Base-by-base conservation (phyloP, 371 early-diverging fungal genomes). In the Sporodiniella umbellata region DNA sequence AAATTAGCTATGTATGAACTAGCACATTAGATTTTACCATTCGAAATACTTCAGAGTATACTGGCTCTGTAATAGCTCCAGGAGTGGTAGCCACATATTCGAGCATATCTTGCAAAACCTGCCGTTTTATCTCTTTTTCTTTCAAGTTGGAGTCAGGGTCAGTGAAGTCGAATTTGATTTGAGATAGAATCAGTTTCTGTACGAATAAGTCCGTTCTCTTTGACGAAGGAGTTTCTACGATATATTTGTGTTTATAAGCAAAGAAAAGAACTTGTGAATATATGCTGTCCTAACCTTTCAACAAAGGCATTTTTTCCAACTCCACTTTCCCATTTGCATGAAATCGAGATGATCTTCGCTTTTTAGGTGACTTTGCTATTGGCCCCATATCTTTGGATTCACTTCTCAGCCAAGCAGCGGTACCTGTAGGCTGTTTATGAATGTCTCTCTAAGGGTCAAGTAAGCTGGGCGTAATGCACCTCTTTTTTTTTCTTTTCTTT, bases 121-220 rank as follows among this genome's bases (percentile, higher is more conserved):
- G 85, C 42, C 93, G 80, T 65, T 98, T 98, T 54, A 96, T 92
- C 57, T 98, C 96, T 59, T 98, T 98, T 57, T 90, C 91, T 56
- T 84, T 88, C 19, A 94, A 65, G 65, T 94, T 91, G 15, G 88
- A 81, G 21, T 87, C 76, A 14, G 88, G 79, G 74, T 94, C 95
- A 55, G 79, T 90, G 58, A 98, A 98, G 68, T 98, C 98, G 58
- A 96, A 96, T 15, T 96, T 64, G 18, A 92, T 85, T 39, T 80
- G 76, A 66, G 97, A 98, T 65, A 96, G 97, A 14, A 67, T 68
- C 17, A 98, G 65, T 70, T 98, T 98, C 64, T 84, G 84, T 46
- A 90, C 52, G 46, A 96, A 86, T n/a, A 96, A 75, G 14, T 89
- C 88, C 40, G 79, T 81, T 25, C 92, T 74, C 44, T 91, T 86